Percentiles rank a stretch among this genome's conserved stretches.
Evolutionary conservation across 148 eudicot genomes (phyloP).

Genomic region (Cornus suecica): DNA sequence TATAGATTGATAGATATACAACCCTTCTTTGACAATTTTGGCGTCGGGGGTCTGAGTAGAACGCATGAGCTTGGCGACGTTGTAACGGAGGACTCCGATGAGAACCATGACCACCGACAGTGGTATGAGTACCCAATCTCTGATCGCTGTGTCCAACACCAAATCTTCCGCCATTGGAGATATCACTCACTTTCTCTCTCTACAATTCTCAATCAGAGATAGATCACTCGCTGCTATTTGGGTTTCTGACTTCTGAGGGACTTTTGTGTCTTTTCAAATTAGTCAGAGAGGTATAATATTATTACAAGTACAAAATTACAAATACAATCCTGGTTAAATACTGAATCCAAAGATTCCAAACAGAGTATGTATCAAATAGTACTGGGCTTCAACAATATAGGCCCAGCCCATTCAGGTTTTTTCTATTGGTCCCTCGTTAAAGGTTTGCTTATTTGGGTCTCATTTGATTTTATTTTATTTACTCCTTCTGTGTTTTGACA

Average conservation of each 20-base stretch:
- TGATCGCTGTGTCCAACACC: conserved; percentile 87
- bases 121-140: conserved; percentile 95
- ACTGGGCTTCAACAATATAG: no score
- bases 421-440: no score
- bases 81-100: conserved; percentile 90
- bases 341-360: no score
- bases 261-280: no score
- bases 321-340: no score
- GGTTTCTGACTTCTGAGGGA: neutral
- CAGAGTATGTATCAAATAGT: no score
- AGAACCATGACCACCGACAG: conserved; percentile 89
- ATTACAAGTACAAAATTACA: no score
- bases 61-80: conserved; percentile 92
- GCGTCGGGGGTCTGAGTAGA: conserved; percentile 68
- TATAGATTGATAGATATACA: neutral
- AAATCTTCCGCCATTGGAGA: conserved; percentile 87
- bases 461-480: no score
- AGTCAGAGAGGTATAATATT: no score
- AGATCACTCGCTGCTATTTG: neutral
- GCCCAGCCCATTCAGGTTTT: no score
- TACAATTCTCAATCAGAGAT: neutral
- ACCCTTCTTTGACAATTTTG: conserved; percentile 98
- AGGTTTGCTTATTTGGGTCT: no score
- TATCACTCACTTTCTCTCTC: neutral
- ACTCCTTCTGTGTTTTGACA: no score